A percentile compares a stretch with the other conserved stretches of the same genome.
Evolutionary conservation across 495 filamentous ascomycete species (phyloP).

Genomic region (Hypoxylon lienhwacheense): DNA sequence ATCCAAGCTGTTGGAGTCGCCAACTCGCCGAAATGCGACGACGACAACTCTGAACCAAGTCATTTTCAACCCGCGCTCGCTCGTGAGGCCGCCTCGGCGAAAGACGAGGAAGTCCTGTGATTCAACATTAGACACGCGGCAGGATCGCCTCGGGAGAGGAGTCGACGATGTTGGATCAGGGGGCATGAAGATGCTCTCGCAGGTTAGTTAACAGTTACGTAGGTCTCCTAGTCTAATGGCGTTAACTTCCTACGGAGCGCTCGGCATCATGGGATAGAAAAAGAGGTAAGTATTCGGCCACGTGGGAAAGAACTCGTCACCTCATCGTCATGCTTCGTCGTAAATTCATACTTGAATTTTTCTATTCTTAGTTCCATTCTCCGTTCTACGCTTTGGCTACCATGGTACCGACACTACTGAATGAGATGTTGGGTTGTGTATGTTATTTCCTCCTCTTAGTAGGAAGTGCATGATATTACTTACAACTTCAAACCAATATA

Average conservation of each 20-base stretch:
- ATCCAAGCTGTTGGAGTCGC: slow-evolving; percentile 29
- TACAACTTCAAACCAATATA: no score
- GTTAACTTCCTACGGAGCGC: no score
- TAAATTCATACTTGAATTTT: not conserved
- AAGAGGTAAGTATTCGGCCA: not conserved
- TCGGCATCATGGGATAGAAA: no score
- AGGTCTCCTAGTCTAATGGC: not conserved
- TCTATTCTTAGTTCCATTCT: not conserved
- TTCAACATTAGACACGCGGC: not conserved
- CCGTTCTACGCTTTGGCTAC: not conserved
- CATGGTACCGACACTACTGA: no score
- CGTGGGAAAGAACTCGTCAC: not conserved
- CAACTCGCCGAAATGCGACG: slow-evolving; percentile 1
- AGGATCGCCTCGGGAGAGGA: not conserved
- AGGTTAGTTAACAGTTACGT: no score
- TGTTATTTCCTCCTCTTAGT: no score
- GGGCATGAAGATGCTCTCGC: not conserved
- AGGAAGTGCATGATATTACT: no score
- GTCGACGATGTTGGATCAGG: not conserved
- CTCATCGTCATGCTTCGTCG: not conserved
- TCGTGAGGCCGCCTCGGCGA: not conserved
- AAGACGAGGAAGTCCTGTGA: not conserved
- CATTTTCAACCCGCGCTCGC: slow-evolving; percentile 1
- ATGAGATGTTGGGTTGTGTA: no score
- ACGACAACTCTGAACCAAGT: no score